phyloP scores from a whole-genome alignment of 2,329 filamentous ascomycete genomes.

The Paecilomyces niveus region DNA sequence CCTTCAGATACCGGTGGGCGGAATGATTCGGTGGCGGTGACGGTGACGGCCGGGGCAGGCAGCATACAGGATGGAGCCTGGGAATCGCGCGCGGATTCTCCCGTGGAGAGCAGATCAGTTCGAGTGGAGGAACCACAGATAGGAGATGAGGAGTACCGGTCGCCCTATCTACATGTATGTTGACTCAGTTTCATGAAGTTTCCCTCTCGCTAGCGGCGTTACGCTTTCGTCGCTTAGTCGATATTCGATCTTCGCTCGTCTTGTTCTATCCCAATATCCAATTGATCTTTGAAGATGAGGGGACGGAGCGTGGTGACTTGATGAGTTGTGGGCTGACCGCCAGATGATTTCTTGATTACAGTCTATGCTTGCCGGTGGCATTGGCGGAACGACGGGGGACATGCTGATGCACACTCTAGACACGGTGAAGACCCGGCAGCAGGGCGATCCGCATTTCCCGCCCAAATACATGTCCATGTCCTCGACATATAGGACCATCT shows the following conservation, averaged over 20 bases:
- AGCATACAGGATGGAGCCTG: conserved; percentile 10
- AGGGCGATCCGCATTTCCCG: conserved; percentile 88
- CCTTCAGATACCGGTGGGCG: conserved; percentile 23
- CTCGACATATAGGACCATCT: conserved; percentile 86
- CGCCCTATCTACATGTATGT: conserved; percentile 59
- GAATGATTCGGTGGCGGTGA: conserved; percentile 6
- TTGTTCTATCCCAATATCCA: background rate
- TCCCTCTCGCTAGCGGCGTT: conserved; percentile 1
- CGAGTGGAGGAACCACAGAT: conserved; percentile 17
- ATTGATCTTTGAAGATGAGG: background rate
- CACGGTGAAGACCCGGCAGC: conserved; percentile 96
- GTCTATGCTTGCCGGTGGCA: conserved; percentile 91
- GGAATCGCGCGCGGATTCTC: background rate
- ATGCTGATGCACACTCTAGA: conserved; percentile 99
- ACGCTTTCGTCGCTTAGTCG: background rate
- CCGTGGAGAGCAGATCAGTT: background rate
- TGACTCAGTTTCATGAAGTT: background rate
- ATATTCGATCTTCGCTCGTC: background rate
- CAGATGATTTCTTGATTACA: conserved; percentile 30
- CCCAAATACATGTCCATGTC: conserved; percentile 88
- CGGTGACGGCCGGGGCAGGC: conserved; percentile 1
- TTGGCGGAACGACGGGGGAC: conserved; percentile 89
- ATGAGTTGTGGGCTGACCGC: conserved; percentile 6
- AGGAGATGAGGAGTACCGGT: conserved; percentile 50
- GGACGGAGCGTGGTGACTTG: background rate